Evolutionary conservation across 352 stramenopile genomes (phyloP).

Genomic region (Phytophthora syringae): DNA sequence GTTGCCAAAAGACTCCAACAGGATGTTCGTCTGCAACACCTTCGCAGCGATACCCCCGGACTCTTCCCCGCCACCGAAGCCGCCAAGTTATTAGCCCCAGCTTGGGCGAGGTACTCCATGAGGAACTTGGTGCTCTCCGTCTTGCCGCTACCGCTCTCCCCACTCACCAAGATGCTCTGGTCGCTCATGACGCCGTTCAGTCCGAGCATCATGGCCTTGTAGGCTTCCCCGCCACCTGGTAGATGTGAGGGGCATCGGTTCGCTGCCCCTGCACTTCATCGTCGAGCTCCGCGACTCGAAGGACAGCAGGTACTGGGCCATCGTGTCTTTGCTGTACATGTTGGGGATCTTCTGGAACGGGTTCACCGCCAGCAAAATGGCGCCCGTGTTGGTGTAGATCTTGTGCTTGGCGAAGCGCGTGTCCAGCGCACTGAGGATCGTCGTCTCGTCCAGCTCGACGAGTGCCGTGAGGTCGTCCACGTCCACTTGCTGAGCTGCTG

Average conservation of each 20-base stretch:
- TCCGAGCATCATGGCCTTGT: constrained; percentile 79
- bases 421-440: constrained; percentile 73
- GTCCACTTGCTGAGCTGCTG: constrained; percentile 43
- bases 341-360: constrained; percentile 76
- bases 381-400: constrained; percentile 89
- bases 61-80: constrained; percentile 47
- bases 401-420: constrained; percentile 72
- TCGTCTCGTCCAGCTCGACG: constrained; percentile 76
- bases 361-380: constrained; percentile 86
- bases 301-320: constrained; percentile 72
- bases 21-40: constrained; percentile 90
- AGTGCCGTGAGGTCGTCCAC: constrained; percentile 87
- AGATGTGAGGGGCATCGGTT: constrained; percentile 83
- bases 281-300: constrained; percentile 54
- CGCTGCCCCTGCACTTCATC: constrained; percentile 30
- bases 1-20: constrained; percentile 92
- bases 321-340: constrained; percentile 61
- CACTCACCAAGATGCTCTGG: constrained; percentile 88
- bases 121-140: constrained; percentile 92
- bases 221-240: constrained; percentile 84
- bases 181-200: constrained; percentile 64
- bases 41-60: constrained; percentile 82
- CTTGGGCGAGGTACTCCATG: constrained; percentile 88
- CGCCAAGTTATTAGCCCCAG: constrained; percentile 72
- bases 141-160: constrained; percentile 88